A percentile compares a stretch with the other conserved stretches of the same genome.
These are phyloP conservation scores for Geranium brycei DNA, from an alignment of 345 rosid genomes.

Conservation along the genomic window DNA sequence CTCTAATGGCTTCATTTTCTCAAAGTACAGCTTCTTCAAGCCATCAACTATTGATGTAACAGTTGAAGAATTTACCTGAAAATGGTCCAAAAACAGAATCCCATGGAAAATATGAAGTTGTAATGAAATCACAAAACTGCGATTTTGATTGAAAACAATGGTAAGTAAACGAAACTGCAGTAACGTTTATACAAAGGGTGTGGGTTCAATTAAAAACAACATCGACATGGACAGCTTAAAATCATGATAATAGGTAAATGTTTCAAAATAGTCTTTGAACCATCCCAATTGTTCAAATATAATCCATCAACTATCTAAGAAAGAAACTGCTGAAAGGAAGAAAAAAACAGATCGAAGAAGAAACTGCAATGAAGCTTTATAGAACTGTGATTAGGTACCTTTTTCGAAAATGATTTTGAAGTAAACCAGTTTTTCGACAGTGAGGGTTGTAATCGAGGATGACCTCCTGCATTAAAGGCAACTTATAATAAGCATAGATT, in stretches of 20 bases:
- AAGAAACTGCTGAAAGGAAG: too few species aligned
- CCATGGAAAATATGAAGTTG: not conserved
- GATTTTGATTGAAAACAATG: too few species aligned
- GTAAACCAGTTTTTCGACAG: slow-evolving; percentile 69
- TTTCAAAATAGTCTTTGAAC: too few species aligned
- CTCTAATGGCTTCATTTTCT: slow-evolving; percentile 89
- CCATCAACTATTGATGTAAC: slow-evolving; percentile 94
- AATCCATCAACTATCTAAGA: too few species aligned
- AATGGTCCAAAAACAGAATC: slow-evolving; percentile 1
- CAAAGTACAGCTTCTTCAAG: slow-evolving; percentile 70
- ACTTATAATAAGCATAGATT: slow-evolving; percentile 6
- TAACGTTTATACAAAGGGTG: too few species aligned
- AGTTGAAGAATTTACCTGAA: slow-evolving; percentile 55
- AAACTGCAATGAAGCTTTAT: too few species aligned
- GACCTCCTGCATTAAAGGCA: slow-evolving; percentile 31
- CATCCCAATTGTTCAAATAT: too few species aligned
- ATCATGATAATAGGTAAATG: too few species aligned
- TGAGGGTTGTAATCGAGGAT: slow-evolving; percentile 27
- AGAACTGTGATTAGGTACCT: slow-evolving; percentile 28
- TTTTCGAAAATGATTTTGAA: slow-evolving; percentile 54
- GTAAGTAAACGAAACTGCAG: not conserved
- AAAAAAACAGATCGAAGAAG: too few species aligned
- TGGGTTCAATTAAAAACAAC: too few species aligned
- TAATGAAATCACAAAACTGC: not conserved
- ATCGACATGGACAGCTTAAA: too few species aligned